Evolutionary conservation across 1,139 yeast species (phyloP), one percentile per base, ranked within the genome.

Genomic region (Saccharomyces hybrid): DNA sequence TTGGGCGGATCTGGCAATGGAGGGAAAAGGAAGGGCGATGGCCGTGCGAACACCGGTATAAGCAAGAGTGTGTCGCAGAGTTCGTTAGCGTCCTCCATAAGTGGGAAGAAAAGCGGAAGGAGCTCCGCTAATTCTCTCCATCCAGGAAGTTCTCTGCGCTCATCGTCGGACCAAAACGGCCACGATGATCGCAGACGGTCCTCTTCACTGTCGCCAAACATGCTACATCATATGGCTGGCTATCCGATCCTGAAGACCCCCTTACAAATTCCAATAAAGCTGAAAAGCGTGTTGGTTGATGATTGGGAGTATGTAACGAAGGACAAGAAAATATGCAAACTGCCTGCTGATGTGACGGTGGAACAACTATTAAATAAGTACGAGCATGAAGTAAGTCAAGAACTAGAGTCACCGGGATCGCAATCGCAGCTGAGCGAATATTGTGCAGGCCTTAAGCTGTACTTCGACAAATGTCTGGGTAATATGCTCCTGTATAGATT

Each of bases 271-370:
- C 88, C 93, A 0, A 82, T 83, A 54, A 73, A 76, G 47, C 75
- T 93, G 57, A 90, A 89, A 68, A 76, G 86, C 3, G 64, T 84
- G 5, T 73, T 93, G 48, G 95, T 91, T 1, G 91, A 89, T 66
- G 98, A 93, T 73, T 93, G 98, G 98, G 96, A 91, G 69, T 78
- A 76, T 62, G 78, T 91, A 51, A 89, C 98, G 1, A 88, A 88
- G 64, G 87, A 88, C 60, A 84, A 85, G 52, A 82, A 84, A 67
- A 68, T 88, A 32, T 79, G 88, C 6, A 71, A 78, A 27, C 69
- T 89, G 46, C 96, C 96, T 0, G 72, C 82, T 3, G 67, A 71
- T 21, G 72, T 75, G 11, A 77, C 80, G 0, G 85, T 86, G 1
- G 71, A 75, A 1, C 73, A 71, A 2, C 78, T 88, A 2, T 68